Conservation (phyloP, 495 filamentous ascomycete genomes). For the Aspergillus saccharolyticus region DNA sequence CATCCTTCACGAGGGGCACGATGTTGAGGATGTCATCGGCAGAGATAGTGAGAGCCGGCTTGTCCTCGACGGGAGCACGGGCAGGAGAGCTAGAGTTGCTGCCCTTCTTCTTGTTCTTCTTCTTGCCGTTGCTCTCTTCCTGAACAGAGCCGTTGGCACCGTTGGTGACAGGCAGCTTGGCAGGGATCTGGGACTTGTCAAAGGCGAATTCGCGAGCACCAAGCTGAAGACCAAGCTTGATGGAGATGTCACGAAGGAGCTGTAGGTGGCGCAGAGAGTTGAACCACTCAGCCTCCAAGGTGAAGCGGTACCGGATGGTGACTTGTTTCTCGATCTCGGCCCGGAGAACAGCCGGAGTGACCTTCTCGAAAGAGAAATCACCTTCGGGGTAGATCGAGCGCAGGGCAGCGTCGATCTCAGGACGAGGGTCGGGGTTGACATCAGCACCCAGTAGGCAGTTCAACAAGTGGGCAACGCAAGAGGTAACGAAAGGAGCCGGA, state of each 20-base stretch:
- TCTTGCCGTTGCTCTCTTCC: conserved; percentile 70
- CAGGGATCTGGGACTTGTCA: conserved; percentile 39
- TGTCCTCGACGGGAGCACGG: conserved; percentile 34
- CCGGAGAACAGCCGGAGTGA: conserved; percentile 66
- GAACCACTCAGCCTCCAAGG: conserved; percentile 63
- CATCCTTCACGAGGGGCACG: conserved; percentile 90
- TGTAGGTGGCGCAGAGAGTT: conserved; percentile 66
- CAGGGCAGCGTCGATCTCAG: conserved; percentile 71
- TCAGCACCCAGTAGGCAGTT: conserved; percentile 86
- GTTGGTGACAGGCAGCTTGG: conserved; percentile 36
- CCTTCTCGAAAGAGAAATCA: conserved; percentile 75
- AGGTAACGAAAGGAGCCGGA: conserved; percentile 68
- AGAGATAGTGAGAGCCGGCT: conserved; percentile 55
- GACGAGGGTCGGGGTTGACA: conserved; percentile 68
- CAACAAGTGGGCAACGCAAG: conserved; percentile 79
- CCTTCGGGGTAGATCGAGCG: conserved; percentile 71
- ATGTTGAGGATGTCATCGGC: conserved; percentile 87
- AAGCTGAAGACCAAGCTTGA: conserved; percentile 90
- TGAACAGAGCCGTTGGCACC: conserved; percentile 37
- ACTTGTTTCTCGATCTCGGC: conserved; percentile 69
- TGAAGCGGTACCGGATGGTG: conserved; percentile 65
- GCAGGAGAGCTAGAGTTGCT: conserved; percentile 49
- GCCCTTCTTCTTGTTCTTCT: conserved; percentile 70
- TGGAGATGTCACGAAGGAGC: conserved; percentile 78
- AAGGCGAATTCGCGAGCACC: conserved; percentile 79